Percentiles rank a stretch among this genome's conserved stretches.
Conservation (phyloP, 108 stramenopile species). For the Skeletonema grethae region DNA sequence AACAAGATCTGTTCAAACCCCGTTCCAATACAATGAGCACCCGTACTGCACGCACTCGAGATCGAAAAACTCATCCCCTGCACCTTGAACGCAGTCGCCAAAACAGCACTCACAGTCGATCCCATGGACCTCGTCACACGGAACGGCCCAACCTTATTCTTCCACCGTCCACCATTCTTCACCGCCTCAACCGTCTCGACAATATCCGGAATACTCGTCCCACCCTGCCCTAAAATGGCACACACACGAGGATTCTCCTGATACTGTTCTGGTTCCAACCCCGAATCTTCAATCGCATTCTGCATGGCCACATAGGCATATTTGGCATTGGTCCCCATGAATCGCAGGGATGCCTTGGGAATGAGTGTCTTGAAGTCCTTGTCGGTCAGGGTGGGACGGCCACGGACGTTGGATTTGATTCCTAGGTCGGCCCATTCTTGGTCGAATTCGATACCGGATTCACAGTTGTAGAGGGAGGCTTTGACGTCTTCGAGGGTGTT, state of each 20-base stretch:
- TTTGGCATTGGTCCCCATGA: conserved; percentile 89
- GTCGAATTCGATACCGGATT: conserved; percentile 72
- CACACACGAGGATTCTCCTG: conserved; percentile 87
- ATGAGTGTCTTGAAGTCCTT: conserved; percentile 85
- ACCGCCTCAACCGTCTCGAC: conserved; percentile 91
- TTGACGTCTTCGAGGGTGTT: conserved; percentile 92
- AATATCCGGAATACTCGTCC: conserved; percentile 90
- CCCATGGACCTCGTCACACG: conserved; percentile 94
- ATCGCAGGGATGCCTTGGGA: conserved; percentile 80
- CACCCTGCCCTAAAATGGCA: conserved; percentile 93
- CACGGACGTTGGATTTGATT: conserved; percentile 86
- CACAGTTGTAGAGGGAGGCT: conserved; percentile 63
- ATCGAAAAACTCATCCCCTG: conserved; percentile 90
- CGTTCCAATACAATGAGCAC: conserved; percentile 93
- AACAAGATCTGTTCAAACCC: conserved; percentile 92
- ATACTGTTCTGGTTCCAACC: conserved; percentile 81
- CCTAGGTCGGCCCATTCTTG: conserved; percentile 85
- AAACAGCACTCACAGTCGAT: conserved; percentile 86
- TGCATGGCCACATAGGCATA: conserved; percentile 92
- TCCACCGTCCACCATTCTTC: conserved; percentile 82
- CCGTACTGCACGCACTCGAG: conserved; percentile 89
- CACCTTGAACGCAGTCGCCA: conserved; percentile 90
- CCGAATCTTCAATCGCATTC: conserved; percentile 80
- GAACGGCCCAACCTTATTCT: conserved; percentile 95
- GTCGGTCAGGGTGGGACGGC: conserved; percentile 73